Evolutionary conservation across 1,284 basidiomycete species (phyloP), one percentile per base, ranked within the genome.

Genomic region (Moesziomyces globuligerus): DNA sequence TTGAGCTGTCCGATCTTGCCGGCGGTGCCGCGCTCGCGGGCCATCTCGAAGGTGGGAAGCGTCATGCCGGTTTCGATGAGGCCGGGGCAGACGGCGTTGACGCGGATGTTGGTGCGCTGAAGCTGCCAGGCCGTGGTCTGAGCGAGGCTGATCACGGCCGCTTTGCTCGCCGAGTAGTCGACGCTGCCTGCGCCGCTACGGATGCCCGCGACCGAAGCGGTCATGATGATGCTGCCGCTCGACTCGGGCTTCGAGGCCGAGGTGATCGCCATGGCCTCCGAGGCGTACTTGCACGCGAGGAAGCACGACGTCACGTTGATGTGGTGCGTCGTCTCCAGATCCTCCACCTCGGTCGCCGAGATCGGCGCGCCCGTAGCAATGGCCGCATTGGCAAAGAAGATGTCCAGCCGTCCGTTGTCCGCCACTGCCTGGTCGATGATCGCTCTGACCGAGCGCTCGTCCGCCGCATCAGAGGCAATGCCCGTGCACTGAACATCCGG

Each of bases 1-100:
- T 94, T 95, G 48, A 95, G 84, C 81, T 93, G 91, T 2, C 93
- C 94, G 51, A 96, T 87, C 84, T 90, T 93, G 47, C 84, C 85
- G 18, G 84, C 87, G 17, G 85, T 90, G 9, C 94, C 94, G 29
- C 89, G 86, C 60, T 87, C 82, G 34, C 90, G 88, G 26, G 94
- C 93, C 53, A 87, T 86, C 25, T 91, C 88, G 74, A 96, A 96
- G 18, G 89, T 86, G 7, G 78, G 77, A 50, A 83, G 83, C 0
- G 93, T 93, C 91, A 94, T 93, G 32, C 89, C 90, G 1, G 92
- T 94, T 40, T 94, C 91, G 74, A 96, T 93, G 46, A 96, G 83
- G 18, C 94, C 94, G 2, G 94, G 94, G 78, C 92, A 94, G 66
- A 96, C 88, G 17, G 90, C 88, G 83, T 96, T 96, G 67, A 95